Evolutionary conservation across 768 basidiomycete genomes (phyloP).

Genomic region (Boletus reticuloceps): DNA sequence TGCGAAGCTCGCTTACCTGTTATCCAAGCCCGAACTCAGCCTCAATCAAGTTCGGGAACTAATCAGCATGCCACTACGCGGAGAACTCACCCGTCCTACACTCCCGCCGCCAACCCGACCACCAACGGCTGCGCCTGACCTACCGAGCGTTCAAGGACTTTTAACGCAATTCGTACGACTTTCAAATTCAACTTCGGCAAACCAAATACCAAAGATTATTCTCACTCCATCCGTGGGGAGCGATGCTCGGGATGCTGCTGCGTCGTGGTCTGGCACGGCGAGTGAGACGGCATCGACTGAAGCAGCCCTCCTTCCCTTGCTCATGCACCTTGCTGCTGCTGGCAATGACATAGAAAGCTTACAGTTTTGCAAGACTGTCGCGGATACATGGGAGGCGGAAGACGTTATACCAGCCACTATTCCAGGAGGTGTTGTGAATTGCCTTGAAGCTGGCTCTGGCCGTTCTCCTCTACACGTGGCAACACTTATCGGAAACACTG

Average conservation of each 20-base stretch:
- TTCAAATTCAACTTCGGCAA: slow-evolving; percentile 43
- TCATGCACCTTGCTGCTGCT: slow-evolving; percentile 77
- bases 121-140: slow-evolving; percentile 39
- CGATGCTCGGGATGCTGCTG: slow-evolving; percentile 42
- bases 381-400: slow-evolving; percentile 24
- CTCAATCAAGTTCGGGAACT: slow-evolving; percentile 67
- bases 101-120: slow-evolving; percentile 42
- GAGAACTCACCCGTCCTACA: slow-evolving; percentile 72
- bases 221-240: slow-evolving; percentile 35
- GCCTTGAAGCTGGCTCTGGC: slow-evolving; percentile 65
- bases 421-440: slow-evolving; percentile 71
- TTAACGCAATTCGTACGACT: slow-evolving; percentile 70
- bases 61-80: slow-evolving; percentile 76
- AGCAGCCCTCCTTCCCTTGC: slow-evolving; percentile 67
- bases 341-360: slow-evolving; percentile 64
- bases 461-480: slow-evolving; percentile 79
- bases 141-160: slow-evolving; percentile 62
- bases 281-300: slow-evolving; percentile 72
- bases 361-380: slow-evolving; percentile 51
- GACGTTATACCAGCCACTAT: slow-evolving; percentile 30
- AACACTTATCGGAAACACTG: slow-evolving; percentile 59
- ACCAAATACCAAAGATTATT: slow-evolving; percentile 35
- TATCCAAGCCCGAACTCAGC: slow-evolving; percentile 80
- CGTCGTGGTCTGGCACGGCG: slow-evolving; percentile 77
- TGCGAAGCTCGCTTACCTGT: slow-evolving; percentile 84